These are phyloP conservation scores for Malus fusca DNA, from an alignment of 306 rosid species.

Conservation along the genomic window DNA sequence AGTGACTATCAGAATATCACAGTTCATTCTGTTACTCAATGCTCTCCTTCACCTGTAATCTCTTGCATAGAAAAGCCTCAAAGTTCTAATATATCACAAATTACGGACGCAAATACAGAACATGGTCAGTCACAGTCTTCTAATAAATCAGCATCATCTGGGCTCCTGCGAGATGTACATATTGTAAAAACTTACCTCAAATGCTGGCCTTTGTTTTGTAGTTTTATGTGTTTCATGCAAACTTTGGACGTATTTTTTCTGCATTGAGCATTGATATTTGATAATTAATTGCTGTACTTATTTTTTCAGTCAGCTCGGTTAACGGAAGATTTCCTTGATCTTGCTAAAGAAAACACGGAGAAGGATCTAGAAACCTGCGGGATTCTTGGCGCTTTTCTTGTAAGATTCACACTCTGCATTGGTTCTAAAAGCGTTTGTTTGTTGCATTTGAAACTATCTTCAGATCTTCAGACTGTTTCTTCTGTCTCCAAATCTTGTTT, in stretches of 20 bases:
- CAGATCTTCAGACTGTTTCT: not conserved
- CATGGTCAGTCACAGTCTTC: conserved; percentile 24
- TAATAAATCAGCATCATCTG: conserved; percentile 38
- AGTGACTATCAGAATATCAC: conserved; percentile 11
- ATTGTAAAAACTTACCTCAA: conserved; percentile 46
- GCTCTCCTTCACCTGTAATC: conserved; percentile 50
- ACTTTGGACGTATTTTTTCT: not conserved
- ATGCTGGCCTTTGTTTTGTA: not conserved
- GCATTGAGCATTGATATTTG: conserved; percentile 6
- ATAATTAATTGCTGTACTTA: conserved; percentile 2
- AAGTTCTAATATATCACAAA: conserved; percentile 40
- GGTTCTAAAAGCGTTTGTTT: not conserved
- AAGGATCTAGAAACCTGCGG: conserved; percentile 88
- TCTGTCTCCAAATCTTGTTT: not conserved
- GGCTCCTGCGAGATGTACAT: conserved; percentile 50
- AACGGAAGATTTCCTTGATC: conserved; percentile 71
- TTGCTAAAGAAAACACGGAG: conserved; percentile 56
- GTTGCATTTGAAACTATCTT: not conserved
- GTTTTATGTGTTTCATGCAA: not conserved
- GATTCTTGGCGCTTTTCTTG: conserved; percentile 66
- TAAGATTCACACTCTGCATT: conserved; percentile 34
- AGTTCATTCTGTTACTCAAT: conserved; percentile 41
- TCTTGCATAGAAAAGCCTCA: conserved; percentile 41
- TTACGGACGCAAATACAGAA: conserved; percentile 44
- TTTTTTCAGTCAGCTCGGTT: conserved; percentile 52